A percentile compares a stretch with the other conserved stretches of the same genome.
These are phyloP conservation scores for Botrytis fabae DNA, from an alignment of 2,329 filamentous ascomycete species.

Conservation along the genomic window DNA sequence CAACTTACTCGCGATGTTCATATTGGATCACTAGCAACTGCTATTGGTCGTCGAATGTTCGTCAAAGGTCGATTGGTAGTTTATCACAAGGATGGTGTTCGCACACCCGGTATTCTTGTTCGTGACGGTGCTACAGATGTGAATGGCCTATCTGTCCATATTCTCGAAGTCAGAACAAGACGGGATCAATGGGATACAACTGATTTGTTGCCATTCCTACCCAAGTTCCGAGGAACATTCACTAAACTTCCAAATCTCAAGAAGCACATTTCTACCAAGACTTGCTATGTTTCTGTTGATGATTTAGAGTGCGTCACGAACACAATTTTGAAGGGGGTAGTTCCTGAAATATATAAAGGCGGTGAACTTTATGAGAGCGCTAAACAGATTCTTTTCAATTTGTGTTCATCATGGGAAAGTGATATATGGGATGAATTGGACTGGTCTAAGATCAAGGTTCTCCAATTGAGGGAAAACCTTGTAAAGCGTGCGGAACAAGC, in stretches of 20 bases:
- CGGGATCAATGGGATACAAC: slow-evolving; percentile 71
- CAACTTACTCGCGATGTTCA: slow-evolving; percentile 80
- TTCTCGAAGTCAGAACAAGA: slow-evolving; percentile 73
- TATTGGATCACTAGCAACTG: slow-evolving; percentile 72
- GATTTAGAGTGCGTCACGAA: slow-evolving; percentile 85
- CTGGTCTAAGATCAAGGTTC: slow-evolving; percentile 76
- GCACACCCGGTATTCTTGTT: slow-evolving; percentile 78
- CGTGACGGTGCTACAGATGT: slow-evolving; percentile 71
- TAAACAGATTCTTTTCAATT: slow-evolving; percentile 65
- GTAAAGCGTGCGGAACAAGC: slow-evolving; percentile 68
- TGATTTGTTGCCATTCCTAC: slow-evolving; percentile 84
- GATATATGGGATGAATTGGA: slow-evolving; percentile 82
- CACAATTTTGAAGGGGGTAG: slow-evolving; percentile 58
- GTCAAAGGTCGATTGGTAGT: slow-evolving; percentile 74
- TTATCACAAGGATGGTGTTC: slow-evolving; percentile 80
- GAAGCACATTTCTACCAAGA: slow-evolving; percentile 67
- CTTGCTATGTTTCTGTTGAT: slow-evolving; percentile 67
- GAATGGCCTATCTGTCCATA: slow-evolving; percentile 66
- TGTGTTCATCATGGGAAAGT: slow-evolving; percentile 73
- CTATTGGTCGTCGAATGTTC: slow-evolving; percentile 79
- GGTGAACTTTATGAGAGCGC: slow-evolving; percentile 54
- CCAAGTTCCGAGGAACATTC: slow-evolving; percentile 67
- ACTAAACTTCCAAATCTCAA: slow-evolving; percentile 65
- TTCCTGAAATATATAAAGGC: slow-evolving; percentile 59
- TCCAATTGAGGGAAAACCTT: slow-evolving; percentile 77